Base-by-base conservation (phyloP, 1,284 basidiomycete species). In the Wolfiporia cocos region DNA sequence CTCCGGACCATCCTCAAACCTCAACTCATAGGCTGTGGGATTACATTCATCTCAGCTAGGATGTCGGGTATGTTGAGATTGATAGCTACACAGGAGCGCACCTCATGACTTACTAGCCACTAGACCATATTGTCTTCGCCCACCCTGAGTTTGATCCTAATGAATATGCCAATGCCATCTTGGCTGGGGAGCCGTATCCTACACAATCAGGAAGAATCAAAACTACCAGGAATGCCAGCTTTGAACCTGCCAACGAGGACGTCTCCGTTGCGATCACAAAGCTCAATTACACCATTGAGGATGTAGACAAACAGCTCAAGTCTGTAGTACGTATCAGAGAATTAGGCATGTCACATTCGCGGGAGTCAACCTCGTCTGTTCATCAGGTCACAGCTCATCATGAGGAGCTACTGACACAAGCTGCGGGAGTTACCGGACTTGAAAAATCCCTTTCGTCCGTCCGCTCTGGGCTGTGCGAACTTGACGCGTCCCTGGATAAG, bases 221-320 rank as follows among this genome's bases (percentile, higher is more conserved):
- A 42, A 54, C 64, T 10, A 40, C 57, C 6, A 69, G 70, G 47
- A 53, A 60, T 19, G 51, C 67, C 19, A 57, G 65, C 0, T 67
- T 74, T 18, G 80, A 83, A 37, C 73, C 76, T 6, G 76, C 78
- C 20, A 89, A 84, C 61, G 90, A 91, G 48, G 92, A 95, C 52
- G 81, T 94, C 3, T 86, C 86, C 5, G 76, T 89, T 1, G 88
- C 90, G 2, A 83, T 95, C 24, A 82, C 87, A 6, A 89, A 86
- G 57, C 69, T 96, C 4, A 86, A 84, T 46, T 74, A 81, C 52
- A 86, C 82, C 2, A 84, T 95, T 48, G 92, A 95, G 37, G 91
- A 95, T 59, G 81, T 93, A 15, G 84, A 85, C 21, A 87, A 85
- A 57, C 89, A 95, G 62, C 80, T 95, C 37, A 85, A 87, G 63